Evolutionary conservation across 2,329 filamentous ascomycete species (phyloP).

Genomic region (Laburnicola sp.): DNA sequence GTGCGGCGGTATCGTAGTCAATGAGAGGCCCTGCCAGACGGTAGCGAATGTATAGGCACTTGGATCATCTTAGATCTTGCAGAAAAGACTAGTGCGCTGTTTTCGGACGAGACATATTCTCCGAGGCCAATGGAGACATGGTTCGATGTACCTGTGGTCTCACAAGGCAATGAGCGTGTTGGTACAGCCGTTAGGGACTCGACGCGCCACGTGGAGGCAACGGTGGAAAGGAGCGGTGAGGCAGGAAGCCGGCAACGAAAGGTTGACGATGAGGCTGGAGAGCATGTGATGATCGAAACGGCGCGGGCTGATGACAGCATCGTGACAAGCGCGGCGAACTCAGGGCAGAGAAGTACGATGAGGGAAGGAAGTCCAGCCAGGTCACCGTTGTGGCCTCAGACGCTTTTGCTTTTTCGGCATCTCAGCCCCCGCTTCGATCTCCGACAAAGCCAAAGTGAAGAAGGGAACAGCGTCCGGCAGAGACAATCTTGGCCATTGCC

Average conservation of each 20-base stretch:
- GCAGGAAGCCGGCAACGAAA: neutral
- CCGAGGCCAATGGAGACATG: neutral
- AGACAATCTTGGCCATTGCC: too few relatives aligned
- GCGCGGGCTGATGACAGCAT: neutral
- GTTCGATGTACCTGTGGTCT: neutral
- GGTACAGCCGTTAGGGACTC: neutral
- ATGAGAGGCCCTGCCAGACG: neutral
- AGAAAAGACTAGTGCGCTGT: neutral
- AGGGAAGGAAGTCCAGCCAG: too few relatives aligned
- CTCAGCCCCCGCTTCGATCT: neutral
- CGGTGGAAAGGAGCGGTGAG: neutral
- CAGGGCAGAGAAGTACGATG: neutral
- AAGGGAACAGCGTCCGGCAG: neutral
- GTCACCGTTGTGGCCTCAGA: too few relatives aligned
- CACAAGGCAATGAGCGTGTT: neutral
- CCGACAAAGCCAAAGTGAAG: too few relatives aligned
- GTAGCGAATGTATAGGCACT: neutral
- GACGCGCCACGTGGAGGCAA: neutral
- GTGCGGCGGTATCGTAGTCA: neutral
- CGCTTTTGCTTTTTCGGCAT: neutral
- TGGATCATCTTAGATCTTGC: neutral
- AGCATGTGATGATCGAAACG: neutral
- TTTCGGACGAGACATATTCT: neutral
- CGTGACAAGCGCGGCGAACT: neutral
- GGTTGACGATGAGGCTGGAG: neutral